Conservation (phyloP, 1,284 basidiomycete species). For the Mycena sp. region DNA sequence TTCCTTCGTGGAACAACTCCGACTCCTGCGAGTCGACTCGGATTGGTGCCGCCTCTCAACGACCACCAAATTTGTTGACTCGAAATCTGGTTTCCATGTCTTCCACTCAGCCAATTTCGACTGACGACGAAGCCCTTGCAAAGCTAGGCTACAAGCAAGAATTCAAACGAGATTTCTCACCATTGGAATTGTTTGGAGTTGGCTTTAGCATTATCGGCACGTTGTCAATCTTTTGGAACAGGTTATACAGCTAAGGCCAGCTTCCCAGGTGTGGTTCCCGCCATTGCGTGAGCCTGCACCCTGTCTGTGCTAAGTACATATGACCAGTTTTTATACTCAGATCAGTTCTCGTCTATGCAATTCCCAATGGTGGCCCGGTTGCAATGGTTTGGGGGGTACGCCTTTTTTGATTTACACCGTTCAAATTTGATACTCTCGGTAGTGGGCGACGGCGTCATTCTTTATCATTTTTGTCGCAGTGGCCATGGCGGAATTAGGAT, state of each 20-base stretch:
- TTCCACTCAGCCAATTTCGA: too few species aligned
- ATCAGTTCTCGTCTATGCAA: conserved; percentile 12
- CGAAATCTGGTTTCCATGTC: too few species aligned
- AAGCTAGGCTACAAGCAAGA: conserved; percentile 60
- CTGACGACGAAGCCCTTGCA: conserved; percentile 56
- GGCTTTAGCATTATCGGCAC: conserved; percentile 34
- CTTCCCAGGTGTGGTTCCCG: background rate
- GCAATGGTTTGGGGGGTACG: conserved; percentile 28
- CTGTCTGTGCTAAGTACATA: background rate
- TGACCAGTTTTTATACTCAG: background rate
- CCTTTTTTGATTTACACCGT: background rate
- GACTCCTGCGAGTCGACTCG: too few species aligned
- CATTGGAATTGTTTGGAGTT: conserved; percentile 16
- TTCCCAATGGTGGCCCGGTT: conserved; percentile 32
- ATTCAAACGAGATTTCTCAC: conserved; percentile 53
- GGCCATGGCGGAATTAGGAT: conserved; percentile 37
- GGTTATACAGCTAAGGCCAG: too few species aligned
- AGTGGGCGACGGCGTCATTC: conserved; percentile 31
- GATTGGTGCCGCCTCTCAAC: too few species aligned
- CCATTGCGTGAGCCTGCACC: background rate
- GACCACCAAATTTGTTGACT: too few species aligned
- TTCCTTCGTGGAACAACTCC: too few species aligned
- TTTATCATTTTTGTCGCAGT: conserved; percentile 33
- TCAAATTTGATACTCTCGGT: conserved; percentile 4
- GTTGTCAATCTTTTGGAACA: conserved; percentile 2